These are phyloP conservation scores for Lentinula raphanica DNA, from an alignment of 768 basidiomycete species.

Conservation along the genomic window DNA sequence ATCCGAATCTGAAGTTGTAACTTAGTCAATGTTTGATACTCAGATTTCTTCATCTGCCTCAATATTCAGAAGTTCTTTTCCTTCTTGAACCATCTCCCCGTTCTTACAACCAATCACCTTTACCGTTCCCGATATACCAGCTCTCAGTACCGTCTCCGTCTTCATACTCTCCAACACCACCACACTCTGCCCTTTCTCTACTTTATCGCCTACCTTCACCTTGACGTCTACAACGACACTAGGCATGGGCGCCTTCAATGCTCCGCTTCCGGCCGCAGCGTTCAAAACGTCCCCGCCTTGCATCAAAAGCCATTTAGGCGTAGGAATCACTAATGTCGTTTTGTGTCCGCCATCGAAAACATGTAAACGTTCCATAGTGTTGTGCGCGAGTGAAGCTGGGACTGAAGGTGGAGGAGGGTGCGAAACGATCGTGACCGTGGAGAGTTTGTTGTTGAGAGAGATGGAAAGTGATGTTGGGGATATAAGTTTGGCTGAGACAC, in stretches of 20 bases:
- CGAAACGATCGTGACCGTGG: conserved; percentile 67
- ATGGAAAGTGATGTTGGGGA: conserved; percentile 49
- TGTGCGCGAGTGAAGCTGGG: conserved; percentile 49
- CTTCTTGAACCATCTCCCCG: conserved; percentile 92
- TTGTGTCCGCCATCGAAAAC: conserved; percentile 62
- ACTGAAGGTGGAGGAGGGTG: conserved; percentile 52
- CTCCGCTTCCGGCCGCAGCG: conserved; percentile 45
- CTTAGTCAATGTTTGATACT: too few species aligned
- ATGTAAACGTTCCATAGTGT: conserved; percentile 70
- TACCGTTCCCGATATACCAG: conserved; percentile 64
- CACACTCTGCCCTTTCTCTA: conserved; percentile 76
- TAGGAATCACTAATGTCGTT: conserved; percentile 59
- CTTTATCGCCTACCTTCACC: conserved; percentile 69
- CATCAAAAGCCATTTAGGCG: conserved; percentile 66
- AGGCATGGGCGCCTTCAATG: conserved; percentile 85
- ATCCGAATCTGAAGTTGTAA: too few species aligned
- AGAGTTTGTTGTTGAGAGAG: conserved; percentile 44
- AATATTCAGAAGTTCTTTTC: conserved; percentile 70
- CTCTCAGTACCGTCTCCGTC: conserved; percentile 86
- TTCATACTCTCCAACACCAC: conserved; percentile 96
- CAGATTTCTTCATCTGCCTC: conserved; percentile 35
- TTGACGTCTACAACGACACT: conserved; percentile 86
- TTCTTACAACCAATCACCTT: conserved; percentile 69
- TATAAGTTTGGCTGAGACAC: conserved; percentile 52
- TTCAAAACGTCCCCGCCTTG: conserved; percentile 55